Conservation (phyloP, 73 alveolate species). For the Effrenium voratum region DNA sequence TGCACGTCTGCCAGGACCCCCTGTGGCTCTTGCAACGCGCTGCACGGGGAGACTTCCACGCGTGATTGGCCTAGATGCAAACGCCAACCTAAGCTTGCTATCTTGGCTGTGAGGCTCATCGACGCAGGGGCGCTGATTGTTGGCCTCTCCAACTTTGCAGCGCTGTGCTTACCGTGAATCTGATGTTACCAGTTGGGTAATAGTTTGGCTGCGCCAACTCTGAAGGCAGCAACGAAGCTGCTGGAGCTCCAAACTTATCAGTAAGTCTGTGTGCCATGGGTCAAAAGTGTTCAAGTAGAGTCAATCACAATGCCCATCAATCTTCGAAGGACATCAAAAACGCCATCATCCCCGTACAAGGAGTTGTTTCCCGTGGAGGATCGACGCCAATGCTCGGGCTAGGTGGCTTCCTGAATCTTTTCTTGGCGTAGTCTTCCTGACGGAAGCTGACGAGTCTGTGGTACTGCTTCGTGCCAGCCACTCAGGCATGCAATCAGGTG, state of each 20-base stretch:
- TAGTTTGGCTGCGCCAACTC: background rate
- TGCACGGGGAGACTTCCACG: slow-evolving; percentile 79
- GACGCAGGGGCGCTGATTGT: slow-evolving; percentile 76
- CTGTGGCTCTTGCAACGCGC: slow-evolving; percentile 60
- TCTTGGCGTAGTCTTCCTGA: slow-evolving; percentile 78
- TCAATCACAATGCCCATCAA: too few species aligned
- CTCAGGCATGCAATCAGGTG: too few species aligned
- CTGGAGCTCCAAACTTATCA: slow-evolving; percentile 21
- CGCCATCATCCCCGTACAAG: too few species aligned
- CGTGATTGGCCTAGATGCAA: background rate
- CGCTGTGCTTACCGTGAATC: background rate
- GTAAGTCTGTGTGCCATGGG: too few species aligned
- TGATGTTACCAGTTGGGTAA: background rate
- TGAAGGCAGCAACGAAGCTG: slow-evolving; percentile 79
- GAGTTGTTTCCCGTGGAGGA: too few species aligned
- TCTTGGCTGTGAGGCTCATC: slow-evolving; percentile 37
- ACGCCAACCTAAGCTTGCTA: background rate
- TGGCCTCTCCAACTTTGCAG: slow-evolving; percentile 63
- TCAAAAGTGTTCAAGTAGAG: too few species aligned
- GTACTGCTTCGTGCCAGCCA: slow-evolving; percentile 45
- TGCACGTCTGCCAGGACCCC: slow-evolving; percentile 60
- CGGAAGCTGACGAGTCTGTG: slow-evolving; percentile 78
- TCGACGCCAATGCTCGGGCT: too few species aligned
- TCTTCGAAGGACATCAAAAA: too few species aligned
- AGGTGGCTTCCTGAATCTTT: slow-evolving; percentile 49